Base-by-base conservation (phyloP, 176 grass and related monocot genomes). In the Bolboschoenus planiculmis region DNA sequence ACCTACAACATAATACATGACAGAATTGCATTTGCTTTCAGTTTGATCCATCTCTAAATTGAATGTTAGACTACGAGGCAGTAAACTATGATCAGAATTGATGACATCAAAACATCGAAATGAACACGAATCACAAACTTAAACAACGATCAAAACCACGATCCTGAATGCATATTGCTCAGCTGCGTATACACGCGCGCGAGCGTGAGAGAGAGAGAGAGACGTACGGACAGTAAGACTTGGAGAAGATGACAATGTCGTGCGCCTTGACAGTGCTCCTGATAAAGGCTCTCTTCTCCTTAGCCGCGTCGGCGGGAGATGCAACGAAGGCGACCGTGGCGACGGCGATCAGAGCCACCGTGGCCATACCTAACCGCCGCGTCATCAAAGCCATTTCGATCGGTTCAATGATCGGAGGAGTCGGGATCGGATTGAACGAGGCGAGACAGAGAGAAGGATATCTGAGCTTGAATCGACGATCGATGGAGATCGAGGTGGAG, bases 231-330 rank as follows among this genome's bases (percentile, higher is more conserved):
- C 87, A 89, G 60, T 89, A 89, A 30, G 87, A 89, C 31, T 89
- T 89, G 65, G 87, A 89, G 87, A 89, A 89, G 83, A 89, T 85
- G 20, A 88, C 87, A 27, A 88, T 78, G 30, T 78, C 87, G 55
- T 88, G 83, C 27, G 64, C 43, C 34, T 60, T 81, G 26, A 88
- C 65, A 13, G 83, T 88, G 65, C 80, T 88, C 40, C 80, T 88
- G 42, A 88, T 44, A 27, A 88, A 85, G 39, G 75, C 50, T 24
- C 48, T 16, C 83, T 89, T 75, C 46, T 35, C 71, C 54, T 79
- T 84, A 64, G 83, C 78, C 16, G 81, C 87, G 40, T 58, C 39
- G 20, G 54, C 79, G 14, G 31, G 48, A 42, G 23, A 7, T 20
- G 72, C 59, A 5, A 85, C 40, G 63, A 56, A 36, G 0, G 78